Base-by-base conservation (phyloP, 2,329 filamentous ascomycete species). In the Elsinoe australis region DNA sequence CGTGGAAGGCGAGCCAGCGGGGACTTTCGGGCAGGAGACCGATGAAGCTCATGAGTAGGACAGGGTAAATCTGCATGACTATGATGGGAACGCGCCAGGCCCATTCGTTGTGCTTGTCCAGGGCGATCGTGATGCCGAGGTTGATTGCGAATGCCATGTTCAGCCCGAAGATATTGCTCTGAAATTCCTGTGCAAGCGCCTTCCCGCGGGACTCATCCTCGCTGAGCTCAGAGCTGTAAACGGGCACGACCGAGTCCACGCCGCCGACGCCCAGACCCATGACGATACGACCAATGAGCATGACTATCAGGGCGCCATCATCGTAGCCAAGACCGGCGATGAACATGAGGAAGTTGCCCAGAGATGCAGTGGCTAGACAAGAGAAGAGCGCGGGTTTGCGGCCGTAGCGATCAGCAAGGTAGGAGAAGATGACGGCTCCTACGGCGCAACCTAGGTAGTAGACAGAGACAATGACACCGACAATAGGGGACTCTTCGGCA, bases 341-440 rank as follows among this genome's bases (percentile, higher is more conserved):
- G 58, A 80, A 80, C 76, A 80, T 80, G 50, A 80, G 67, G 4
- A 79, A 54, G 52, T 80, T 80, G 0, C 78, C 78, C 2, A 80
- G 51, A 10, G 71, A 66, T 1, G 74, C 74, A 0, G 69, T 72
- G 0, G 71, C 69, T 6, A 80, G 65, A 55, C 74, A 79, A 7
- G 65, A 64, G 53, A 78, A 76, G 33, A 82, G 76, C 14, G 70
- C 70, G 26, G 68, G 68, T 58, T 77, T 79, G 8, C 77, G 67
- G 5, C 77, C 77, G 42, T 67, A 66, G 35, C 59, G 64, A 54
- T 81, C 76, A 4, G 76, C 74, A 17, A 74, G 63, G 56, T 65
- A 70, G n/a, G 72, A 77, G 52, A 78, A 77, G 15, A 78, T 53
- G 1, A 80, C 71, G 2, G 76, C 74, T 10, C 78, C 77, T 2